These are phyloP conservation scores for Cryptococcus sp. DNA, from an alignment of 1,284 basidiomycete genomes.

Conservation along the genomic window DNA sequence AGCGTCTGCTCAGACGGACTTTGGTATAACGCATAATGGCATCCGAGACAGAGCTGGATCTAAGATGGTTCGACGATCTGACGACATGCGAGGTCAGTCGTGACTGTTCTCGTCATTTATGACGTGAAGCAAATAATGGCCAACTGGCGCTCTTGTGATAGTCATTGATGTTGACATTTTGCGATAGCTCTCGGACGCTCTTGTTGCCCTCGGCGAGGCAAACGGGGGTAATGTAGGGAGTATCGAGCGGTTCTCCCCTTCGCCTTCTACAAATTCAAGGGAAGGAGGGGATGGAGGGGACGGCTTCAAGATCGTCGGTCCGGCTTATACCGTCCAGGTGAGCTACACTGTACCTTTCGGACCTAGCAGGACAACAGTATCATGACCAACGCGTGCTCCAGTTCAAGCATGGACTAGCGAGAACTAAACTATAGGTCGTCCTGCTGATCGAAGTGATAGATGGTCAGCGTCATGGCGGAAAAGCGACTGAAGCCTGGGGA, in stretches of 20 bases:
- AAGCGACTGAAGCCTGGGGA: background rate
- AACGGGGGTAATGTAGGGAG: constrained; percentile 83
- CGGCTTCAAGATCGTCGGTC: constrained; percentile 61
- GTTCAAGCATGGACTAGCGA: constrained; percentile 15
- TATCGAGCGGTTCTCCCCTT: constrained; percentile 64
- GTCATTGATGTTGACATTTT: background rate
- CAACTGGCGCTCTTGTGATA: background rate
- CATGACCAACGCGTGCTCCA: constrained; percentile 7
- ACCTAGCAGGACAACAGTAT: background rate
- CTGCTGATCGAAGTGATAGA: background rate
- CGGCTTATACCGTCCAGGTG: constrained; percentile 82
- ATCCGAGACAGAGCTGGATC: background rate
- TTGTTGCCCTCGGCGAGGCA: constrained; percentile 75
- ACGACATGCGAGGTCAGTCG: constrained; percentile 35
- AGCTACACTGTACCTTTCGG: constrained; percentile 4
- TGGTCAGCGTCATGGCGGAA: background rate
- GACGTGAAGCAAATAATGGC: background rate
- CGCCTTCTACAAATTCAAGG: background rate
- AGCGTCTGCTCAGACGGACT: too few relatives aligned
- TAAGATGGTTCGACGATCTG: constrained; percentile 13
- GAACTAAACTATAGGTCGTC: background rate
- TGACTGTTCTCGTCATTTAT: background rate
- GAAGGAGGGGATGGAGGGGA: constrained; percentile 59
- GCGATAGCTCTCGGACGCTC: constrained; percentile 78
- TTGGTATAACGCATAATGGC: too few relatives aligned